These are phyloP conservation scores for Rhododendron kiyosumense DNA, from an alignment of 148 eudicot genomes.

Conservation along the genomic window DNA sequence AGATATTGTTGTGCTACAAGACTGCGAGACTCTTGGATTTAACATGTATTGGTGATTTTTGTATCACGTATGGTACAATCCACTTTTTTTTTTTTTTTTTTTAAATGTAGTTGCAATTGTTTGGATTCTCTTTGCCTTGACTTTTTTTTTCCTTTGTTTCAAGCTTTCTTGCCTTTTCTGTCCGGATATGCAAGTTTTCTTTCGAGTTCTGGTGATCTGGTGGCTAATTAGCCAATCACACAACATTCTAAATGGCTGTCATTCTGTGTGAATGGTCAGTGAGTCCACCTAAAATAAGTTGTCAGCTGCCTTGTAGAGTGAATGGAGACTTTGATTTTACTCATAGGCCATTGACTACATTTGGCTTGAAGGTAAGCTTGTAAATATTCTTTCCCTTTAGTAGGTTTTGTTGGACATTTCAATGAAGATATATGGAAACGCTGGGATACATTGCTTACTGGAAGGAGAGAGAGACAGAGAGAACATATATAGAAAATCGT, in stretches of 20 bases:
- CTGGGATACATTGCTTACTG: too few relatives aligned
- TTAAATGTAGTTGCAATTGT: neutral
- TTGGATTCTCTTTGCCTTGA: neutral
- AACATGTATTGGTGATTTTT: neutral
- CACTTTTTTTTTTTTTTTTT: neutral
- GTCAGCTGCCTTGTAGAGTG: conserved; percentile 21
- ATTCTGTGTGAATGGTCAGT: conserved; percentile 60
- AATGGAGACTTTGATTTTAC: conserved; percentile 18
- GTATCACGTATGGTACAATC: neutral
- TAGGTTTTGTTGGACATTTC: neutral
- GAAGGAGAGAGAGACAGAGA: too few relatives aligned
- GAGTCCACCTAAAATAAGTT: conserved; percentile 19
- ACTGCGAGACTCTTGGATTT: neutral
- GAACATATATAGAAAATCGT: neutral
- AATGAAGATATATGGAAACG: too few relatives aligned
- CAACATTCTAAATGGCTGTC: conserved; percentile 30
- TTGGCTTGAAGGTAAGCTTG: neutral
- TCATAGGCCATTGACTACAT: conserved; percentile 26
- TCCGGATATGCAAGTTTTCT: neutral
- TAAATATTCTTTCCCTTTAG: neutral
- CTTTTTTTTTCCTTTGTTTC: neutral
- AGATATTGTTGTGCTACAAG: neutral
- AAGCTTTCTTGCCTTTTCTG: neutral
- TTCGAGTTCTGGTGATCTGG: conserved; percentile 17
- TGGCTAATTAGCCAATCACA: conserved; percentile 62